Base-by-base conservation (phyloP, 1,139 yeast genomes). In the Yamadazyma pseudoaaseri region DNA sequence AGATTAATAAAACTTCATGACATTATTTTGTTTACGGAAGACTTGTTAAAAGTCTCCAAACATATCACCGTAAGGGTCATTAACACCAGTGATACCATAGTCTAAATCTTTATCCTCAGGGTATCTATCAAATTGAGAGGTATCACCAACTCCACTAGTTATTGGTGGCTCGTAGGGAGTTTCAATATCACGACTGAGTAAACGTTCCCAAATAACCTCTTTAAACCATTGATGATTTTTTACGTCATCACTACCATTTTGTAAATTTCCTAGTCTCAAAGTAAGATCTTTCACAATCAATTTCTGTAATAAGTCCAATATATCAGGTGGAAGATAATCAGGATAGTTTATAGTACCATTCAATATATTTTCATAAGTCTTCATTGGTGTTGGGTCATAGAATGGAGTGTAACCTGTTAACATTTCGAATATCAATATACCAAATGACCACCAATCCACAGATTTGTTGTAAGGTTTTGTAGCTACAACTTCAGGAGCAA, bases 401-500 rank as follows among this genome's bases (percentile, higher is more conserved):
- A 76, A 76, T 26, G 82, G 82, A 1, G 82, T 76, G 45, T 73
- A 74, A 12, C 82, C 82, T 9, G 80, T 75, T 48, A 76, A 61
- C 82, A 76, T 76, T 54, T 76, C 82, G 49, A 68, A 76, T 30
- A 76, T 76, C 37, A 76, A 60, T 9, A 76, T 76, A 12, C 82
- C 82, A 46, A 76, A 65, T 3, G 79, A 73, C 82, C 82, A 76
- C 81, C 81, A 76, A 52, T 76, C 82, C 10, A 76, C 81, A 2
- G 80, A 73, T 47, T 76, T 75, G 51, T 76, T 76, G 52, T 76
- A 76, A 3, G 81, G 80, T 48, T 76, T 76, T 25, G 80, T 75
- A 10, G 81, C 73, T 34, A 76, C 74, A 26, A 76, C 81, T 52
- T 76, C 82, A 1, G 82, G 82, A 0, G 82, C 82, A 37, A 76